Base-by-base conservation (phyloP, 2,329 filamentous ascomycete species). In the Daldinia sp. region DNA sequence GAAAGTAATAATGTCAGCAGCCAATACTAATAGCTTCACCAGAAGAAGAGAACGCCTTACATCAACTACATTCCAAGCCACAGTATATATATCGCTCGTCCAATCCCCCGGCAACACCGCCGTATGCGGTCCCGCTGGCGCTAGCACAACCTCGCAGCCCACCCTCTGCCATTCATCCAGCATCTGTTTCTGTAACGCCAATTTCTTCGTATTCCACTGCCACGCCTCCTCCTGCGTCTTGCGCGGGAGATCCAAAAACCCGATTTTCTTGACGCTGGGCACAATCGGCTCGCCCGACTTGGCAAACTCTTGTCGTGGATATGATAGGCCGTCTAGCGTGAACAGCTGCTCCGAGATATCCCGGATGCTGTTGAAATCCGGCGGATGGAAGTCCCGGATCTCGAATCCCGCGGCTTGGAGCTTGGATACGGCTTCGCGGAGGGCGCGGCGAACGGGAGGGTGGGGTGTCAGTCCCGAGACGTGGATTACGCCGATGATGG, bases 21-120 rank as follows among this genome's bases (percentile, higher is more conserved):
- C 15, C 8, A 0, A 37, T 25, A 1, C 2, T 5, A 5, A 15
- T 25, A n/a, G 25, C 39, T 13, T 13, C 7, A 13, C 23, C 6
- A 23, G 15, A 21, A 19, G 9, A 3, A 19, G 30, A 8, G 11
- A 21, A 48, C 7, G 6, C 7, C 72, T 55, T 62, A 74, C 73
- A 67, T 77, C 76, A n/a, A 70, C 65, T 13, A 72, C 72, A 61
- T 77, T 77, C 75, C 75, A 76, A 51, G 68, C 69, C 19, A 77
- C 75, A 0, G 76, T 77, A 55, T 77, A 77, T 19, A 69, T 70
- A 54, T 76, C 75, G 34, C 68, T 73, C 8, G 67, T 72, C 75
- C 76, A 77, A 25, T 76, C 69, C 17, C 70, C 72, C 1, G 75
- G 75, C 34, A 66, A 43, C 4, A 75, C 72, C 11, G 75, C 74